phyloP scores from a whole-genome alignment of 768 basidiomycete species.

The Exsudoporus frostii region DNA sequence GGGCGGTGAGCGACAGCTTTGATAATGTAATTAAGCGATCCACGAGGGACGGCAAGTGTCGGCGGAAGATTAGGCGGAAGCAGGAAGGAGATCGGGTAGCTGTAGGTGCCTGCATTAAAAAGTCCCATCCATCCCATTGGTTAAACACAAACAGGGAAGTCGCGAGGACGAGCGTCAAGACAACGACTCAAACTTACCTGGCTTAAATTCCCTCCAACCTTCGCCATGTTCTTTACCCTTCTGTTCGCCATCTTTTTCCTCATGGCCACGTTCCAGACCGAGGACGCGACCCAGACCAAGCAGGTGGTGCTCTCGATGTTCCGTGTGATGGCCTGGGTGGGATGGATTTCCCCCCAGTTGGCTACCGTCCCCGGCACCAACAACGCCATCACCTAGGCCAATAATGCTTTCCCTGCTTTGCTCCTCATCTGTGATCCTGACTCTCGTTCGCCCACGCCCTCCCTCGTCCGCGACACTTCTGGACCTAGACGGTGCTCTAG shows the following conservation, averaged over 20 bases:
- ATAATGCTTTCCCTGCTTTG: not conserved
- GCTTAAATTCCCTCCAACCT: conserved; percentile 87
- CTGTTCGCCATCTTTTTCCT: conserved; percentile 16
- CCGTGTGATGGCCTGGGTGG: not conserved
- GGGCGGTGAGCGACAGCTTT: conserved; percentile 84
- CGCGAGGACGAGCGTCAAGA: not conserved
- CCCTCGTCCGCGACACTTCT: conserved; percentile 35
- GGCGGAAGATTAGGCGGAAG: conserved; percentile 83
- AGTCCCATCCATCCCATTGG: not conserved
- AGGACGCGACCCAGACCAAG: conserved; percentile 37
- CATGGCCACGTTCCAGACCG: conserved; percentile 17
- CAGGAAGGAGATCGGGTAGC: conserved; percentile 90
- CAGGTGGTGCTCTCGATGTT: conserved; percentile 14
- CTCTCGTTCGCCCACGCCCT: conserved; percentile 23
- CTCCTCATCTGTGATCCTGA: conserved; percentile 6
- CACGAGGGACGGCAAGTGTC: conserved; percentile 69
- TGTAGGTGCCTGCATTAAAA: conserved; percentile 71
- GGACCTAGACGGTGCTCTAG: conserved; percentile 12
- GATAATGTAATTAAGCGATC: conserved; percentile 74
- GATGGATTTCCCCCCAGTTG: not conserved
- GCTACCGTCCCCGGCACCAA: not conserved
- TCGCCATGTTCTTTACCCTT: conserved; percentile 42
- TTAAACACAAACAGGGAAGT: not conserved
- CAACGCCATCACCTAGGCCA: not conserved
- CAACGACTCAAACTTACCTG: conserved; percentile 48